Conservation (phyloP, 1,284 basidiomycete species). For the Porodaedalea pini region DNA sequence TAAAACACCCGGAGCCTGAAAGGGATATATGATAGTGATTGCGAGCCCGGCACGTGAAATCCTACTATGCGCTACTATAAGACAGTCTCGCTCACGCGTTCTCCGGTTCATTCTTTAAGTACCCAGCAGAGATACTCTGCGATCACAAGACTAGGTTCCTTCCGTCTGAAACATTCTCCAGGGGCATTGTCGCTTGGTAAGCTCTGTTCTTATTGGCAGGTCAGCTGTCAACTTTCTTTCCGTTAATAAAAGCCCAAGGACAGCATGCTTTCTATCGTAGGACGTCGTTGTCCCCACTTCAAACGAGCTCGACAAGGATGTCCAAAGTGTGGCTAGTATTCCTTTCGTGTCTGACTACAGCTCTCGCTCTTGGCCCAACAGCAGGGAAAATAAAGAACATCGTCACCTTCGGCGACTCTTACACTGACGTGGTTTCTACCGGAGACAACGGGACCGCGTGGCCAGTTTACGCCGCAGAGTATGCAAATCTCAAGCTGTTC, state of each 20-base stretch:
- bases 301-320: neutral
- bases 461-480: conserved; percentile 41
- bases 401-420: conserved; percentile 47
- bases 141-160: neutral
- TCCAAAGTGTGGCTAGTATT: neutral
- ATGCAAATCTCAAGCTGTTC: conserved; percentile 38
- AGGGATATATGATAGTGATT: no score
- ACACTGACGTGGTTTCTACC: conserved; percentile 37
- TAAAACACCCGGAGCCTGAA: no score
- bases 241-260: no score
- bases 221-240: neutral
- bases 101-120: neutral
- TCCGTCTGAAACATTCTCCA: neutral
- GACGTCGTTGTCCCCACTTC: neutral
- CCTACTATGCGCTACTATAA: no score
- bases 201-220: neutral
- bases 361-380: neutral
- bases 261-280: no score
- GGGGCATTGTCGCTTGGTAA: neutral
- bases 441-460: conserved; percentile 40
- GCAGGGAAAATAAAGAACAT: conserved; percentile 36
- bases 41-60: no score
- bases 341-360: neutral
- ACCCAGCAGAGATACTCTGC: neutral
- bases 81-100: neutral